Evolutionary conservation across 345 rosid species (phyloP).

Genomic region (Cardamine resedifolia): DNA sequence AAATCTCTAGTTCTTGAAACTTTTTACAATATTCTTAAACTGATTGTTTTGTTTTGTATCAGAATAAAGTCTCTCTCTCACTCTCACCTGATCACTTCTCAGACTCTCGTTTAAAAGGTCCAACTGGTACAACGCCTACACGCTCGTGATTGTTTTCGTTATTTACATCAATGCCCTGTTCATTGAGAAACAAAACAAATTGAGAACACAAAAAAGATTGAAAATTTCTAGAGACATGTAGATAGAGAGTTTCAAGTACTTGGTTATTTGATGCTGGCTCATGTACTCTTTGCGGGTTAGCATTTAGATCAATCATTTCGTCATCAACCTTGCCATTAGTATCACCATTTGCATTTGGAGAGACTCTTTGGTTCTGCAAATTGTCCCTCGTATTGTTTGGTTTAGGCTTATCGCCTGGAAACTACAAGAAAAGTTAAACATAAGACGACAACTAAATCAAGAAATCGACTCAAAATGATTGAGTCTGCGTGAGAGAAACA

Average conservation of each 20-base stretch:
- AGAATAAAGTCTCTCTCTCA: neutral
- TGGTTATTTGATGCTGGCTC: conserved; percentile 55
- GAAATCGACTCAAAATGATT: neutral
- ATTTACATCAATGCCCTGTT: conserved; percentile 53
- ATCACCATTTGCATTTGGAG: conserved; percentile 44
- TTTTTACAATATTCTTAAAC: conserved; percentile 10
- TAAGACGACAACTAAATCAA: neutral
- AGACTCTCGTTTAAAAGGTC: conserved; percentile 59
- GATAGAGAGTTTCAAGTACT: conserved; percentile 38
- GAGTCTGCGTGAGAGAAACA: neutral
- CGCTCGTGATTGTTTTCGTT: conserved; percentile 55
- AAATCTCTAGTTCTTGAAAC: neutral
- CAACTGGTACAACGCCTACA: conserved; percentile 54
- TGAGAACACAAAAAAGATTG: neutral
- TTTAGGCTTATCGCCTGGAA: conserved; percentile 78
- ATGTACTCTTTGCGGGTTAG: conserved; percentile 60
- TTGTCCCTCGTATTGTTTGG: conserved; percentile 44
- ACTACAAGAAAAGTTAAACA: conserved; percentile 43
- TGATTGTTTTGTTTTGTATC: neutral
- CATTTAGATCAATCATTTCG: conserved; percentile 65
- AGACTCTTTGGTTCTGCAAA: conserved; percentile 47
- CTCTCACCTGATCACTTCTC: conserved; percentile 49
- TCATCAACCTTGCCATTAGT: conserved; percentile 51
- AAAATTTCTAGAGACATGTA: neutral
- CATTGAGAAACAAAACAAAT: conserved; percentile 17